phyloP scores from a whole-genome alignment of 2,329 filamentous ascomycete genomes.

The Hirsutella rhossiliensis region DNA sequence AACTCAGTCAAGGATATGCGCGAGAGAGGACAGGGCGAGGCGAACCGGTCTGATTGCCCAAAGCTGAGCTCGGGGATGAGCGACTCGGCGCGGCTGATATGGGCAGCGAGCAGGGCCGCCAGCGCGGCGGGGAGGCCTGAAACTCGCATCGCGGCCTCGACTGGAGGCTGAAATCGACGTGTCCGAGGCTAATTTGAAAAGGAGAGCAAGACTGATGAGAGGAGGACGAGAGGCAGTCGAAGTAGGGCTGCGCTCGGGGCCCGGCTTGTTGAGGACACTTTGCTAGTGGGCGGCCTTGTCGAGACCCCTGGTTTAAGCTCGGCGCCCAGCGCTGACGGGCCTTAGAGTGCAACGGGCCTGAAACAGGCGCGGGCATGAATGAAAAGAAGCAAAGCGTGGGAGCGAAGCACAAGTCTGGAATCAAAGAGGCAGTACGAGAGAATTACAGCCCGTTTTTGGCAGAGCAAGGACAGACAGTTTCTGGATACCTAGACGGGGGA shows the following conservation, averaged over 20 bases:
- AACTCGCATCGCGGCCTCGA: conserved; percentile 28
- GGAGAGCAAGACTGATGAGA: too few species aligned
- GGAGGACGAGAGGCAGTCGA: too few species aligned
- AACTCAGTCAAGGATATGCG: too few species aligned
- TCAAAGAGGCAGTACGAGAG: not conserved
- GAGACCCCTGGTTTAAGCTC: not conserved
- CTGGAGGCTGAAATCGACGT: too few species aligned
- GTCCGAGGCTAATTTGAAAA: too few species aligned
- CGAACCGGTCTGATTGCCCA: conserved; percentile 54
- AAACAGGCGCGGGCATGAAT: not conserved
- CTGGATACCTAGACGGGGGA: too few species aligned
- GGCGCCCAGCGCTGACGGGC: not conserved
- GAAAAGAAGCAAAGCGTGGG: not conserved
- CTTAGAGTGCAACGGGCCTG: too few species aligned
- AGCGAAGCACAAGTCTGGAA: not conserved
- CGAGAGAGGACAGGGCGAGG: not conserved
- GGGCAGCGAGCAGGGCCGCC: conserved; percentile 30
- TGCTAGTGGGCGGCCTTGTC: conserved; percentile 7
- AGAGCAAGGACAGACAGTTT: too few species aligned
- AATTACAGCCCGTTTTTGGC: too few species aligned
- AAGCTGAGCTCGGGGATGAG: conserved; percentile 67
- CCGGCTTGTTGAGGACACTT: conserved; percentile 14
- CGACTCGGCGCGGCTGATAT: conserved; percentile 48
- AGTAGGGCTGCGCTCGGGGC: not conserved
- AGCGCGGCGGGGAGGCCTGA: conserved; percentile 19